These are phyloP conservation scores for Ceratobasidium sp. DNA, from an alignment of 1,284 basidiomycete species.

Conservation along the genomic window DNA sequence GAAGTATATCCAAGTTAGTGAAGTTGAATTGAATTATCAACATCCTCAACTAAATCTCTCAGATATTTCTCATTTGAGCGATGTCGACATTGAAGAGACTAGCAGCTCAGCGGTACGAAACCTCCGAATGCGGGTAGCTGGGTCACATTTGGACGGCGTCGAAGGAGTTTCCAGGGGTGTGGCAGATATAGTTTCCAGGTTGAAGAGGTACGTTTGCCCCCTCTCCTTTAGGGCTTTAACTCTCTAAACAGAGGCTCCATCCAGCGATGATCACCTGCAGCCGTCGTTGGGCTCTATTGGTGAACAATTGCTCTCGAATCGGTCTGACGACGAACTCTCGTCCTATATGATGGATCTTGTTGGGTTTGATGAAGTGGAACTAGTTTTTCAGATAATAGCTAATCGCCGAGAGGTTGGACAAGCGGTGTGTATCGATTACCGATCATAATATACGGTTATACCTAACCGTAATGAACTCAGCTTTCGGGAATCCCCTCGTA, in stretches of 20 bases:
- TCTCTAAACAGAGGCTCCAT: neutral
- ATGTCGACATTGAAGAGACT: constrained; percentile 10
- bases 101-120: constrained; percentile 8
- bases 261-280: constrained; percentile 19
- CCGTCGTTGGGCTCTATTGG: constrained; percentile 21
- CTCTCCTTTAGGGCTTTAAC: neutral
- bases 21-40: neutral
- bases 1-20: constrained; percentile 6
- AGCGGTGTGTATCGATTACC: constrained; percentile 45
- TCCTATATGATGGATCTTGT: constrained; percentile 84
- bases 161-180: neutral
- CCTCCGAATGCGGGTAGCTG: constrained; percentile 17
- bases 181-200: neutral
- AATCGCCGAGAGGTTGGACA: constrained; percentile 38
- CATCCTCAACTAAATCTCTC: neutral
- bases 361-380: constrained; percentile 87
- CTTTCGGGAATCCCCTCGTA: constrained; percentile 8
- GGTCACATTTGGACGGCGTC: neutral
- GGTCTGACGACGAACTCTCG: constrained; percentile 78
- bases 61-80: neutral
- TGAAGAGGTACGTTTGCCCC: constrained; percentile 13
- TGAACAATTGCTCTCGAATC: constrained; percentile 30
- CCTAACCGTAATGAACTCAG: constrained; percentile 19
- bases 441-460: constrained; percentile 54
- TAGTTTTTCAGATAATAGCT: constrained; percentile 34